Evolutionary conservation across 768 basidiomycete genomes (phyloP).

Genomic region (Trametes cubensis): DNA sequence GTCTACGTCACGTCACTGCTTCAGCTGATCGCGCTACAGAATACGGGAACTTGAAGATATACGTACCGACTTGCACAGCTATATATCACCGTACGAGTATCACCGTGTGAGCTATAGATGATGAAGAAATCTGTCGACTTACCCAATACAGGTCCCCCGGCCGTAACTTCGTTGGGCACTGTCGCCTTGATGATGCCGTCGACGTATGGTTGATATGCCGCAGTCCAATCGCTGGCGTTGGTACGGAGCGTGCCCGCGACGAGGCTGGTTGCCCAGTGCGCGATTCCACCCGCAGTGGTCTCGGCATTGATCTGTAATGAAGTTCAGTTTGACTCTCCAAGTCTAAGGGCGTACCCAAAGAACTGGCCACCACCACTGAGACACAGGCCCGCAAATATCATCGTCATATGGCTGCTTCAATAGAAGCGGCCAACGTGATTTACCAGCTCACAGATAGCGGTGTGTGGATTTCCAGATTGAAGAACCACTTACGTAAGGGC

Average conservation of each 20-base stretch:
- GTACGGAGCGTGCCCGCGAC: constrained; percentile 72
- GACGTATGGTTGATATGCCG: constrained; percentile 75
- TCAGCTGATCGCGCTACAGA: too few species aligned
- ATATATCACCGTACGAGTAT: not conserved
- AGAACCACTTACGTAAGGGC: constrained; percentile 33
- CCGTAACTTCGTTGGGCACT: constrained; percentile 64
- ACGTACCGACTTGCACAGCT: constrained; percentile 63
- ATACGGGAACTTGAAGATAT: constrained; percentile 13
- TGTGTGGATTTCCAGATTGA: not conserved
- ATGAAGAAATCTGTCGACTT: constrained; percentile 26
- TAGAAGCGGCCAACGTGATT: too few species aligned
- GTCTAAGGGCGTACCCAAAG: too few species aligned
- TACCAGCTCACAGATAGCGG: too few species aligned
- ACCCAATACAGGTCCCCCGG: constrained; percentile 79
- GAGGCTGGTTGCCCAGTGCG: constrained; percentile 70
- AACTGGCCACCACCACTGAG: too few species aligned
- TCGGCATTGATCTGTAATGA: constrained; percentile 74
- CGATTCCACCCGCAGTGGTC: constrained; percentile 75
- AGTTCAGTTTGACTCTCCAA: not conserved
- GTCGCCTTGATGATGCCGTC: constrained; percentile 64
- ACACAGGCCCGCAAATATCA: too few species aligned
- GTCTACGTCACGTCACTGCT: constrained; percentile 46
- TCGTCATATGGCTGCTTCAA: too few species aligned
- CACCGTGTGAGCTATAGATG: not conserved
- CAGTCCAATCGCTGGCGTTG: constrained; percentile 68